Base-by-base conservation (phyloP, 2,329 filamentous ascomycete species). In the Lasiodiplodia gonubiensis region DNA sequence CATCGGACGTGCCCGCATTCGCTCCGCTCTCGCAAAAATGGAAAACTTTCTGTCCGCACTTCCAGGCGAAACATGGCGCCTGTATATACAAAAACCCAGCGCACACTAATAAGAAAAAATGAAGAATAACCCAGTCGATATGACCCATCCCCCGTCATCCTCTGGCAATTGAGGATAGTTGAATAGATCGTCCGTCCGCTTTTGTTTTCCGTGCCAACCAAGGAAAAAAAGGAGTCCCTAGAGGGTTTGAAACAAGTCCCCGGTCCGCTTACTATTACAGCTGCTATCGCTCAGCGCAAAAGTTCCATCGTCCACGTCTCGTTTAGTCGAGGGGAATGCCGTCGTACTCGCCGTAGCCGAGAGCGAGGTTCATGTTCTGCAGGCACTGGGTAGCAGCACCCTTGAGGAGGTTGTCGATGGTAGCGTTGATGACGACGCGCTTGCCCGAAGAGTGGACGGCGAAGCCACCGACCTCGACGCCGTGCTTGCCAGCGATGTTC, bases 331-430 rank as follows among this genome's bases (percentile, higher is more conserved):
- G 33, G 6, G 92, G 92, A 71, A 97, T 96, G 49, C 93, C 93
- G 77, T 96, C 91, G 75, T 93, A 97, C 82, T 97, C 93, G 54
- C 88, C 89, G 76, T 94, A 96, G 54, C 93, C 93, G 12, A 96
- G 86, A n/a, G 92, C 90, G 68, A 97, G 84, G 80, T 97, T 97
- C 92, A 97, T 95, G 81, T 97, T 97, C 85, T 96, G 94, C 78
- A 97, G 81, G 82, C 93, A 97, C 79, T 97, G 94, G 12, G 94
- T 97, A 7, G 92, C 92, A 65, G 94, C 94, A 69, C 94, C 94
- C 87, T 97, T 97, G 73, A 95, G 85, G 72, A 97, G 82, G 80
- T 97, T 97, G 80, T 97, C 94, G 74, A 97, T 97, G 2, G 92
- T 97, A 21, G 91, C 92, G 76, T 94, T 96, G 70, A 98, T 88